A percentile compares a stretch with the other conserved stretches of the same genome.
These are phyloP conservation scores for Globisporangium polare DNA, from an alignment of 352 stramenopile species.

Conservation along the genomic window DNA sequence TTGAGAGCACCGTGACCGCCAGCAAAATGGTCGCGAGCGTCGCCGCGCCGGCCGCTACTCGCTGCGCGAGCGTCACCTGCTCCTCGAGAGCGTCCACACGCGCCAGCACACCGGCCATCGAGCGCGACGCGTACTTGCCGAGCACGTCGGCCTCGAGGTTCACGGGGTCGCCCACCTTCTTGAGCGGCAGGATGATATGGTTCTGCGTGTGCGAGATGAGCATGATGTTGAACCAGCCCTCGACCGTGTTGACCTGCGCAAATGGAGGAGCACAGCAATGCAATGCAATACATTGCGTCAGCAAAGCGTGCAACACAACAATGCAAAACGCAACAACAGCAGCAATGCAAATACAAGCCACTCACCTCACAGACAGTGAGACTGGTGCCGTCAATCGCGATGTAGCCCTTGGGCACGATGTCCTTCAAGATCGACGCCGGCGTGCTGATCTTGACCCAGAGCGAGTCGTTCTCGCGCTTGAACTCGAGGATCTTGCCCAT, in stretches of 20 bases:
- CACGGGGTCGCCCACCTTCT: slow-evolving; percentile 83
- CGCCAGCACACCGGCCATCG: slow-evolving; percentile 55
- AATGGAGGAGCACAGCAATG: background rate
- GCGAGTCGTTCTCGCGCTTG: slow-evolving; percentile 92
- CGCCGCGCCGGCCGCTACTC: slow-evolving; percentile 28
- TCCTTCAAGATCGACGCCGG: slow-evolving; percentile 85
- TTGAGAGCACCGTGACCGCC: slow-evolving; percentile 21
- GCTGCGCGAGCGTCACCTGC: slow-evolving; percentile 35
- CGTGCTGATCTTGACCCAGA: slow-evolving; percentile 93
- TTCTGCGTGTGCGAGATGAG: slow-evolving; percentile 98
- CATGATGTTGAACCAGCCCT: slow-evolving; percentile 98
- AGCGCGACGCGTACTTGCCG: slow-evolving; percentile 88
- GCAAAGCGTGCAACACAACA: background rate
- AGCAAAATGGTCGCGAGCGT: slow-evolving; percentile 25
- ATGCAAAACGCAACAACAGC: background rate
- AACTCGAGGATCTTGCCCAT: slow-evolving; percentile 89
- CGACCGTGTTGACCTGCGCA: slow-evolving; percentile 39
- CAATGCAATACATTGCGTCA: slow-evolving; percentile 6
- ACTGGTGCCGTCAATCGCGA: slow-evolving; percentile 97
- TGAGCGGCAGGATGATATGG: slow-evolving; percentile 94
- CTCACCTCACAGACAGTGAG: slow-evolving; percentile 94
- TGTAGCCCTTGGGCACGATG: slow-evolving; percentile 93
- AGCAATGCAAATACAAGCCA: slow-evolving; percentile 14
- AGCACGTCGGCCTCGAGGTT: slow-evolving; percentile 93
- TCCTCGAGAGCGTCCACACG: slow-evolving; percentile 59